A percentile compares a stretch with the other conserved stretches of the same genome.
phyloP scores from a whole-genome alignment of 2,329 filamentous ascomycete genomes.

The Neopestalotiopsis clavispora region DNA sequence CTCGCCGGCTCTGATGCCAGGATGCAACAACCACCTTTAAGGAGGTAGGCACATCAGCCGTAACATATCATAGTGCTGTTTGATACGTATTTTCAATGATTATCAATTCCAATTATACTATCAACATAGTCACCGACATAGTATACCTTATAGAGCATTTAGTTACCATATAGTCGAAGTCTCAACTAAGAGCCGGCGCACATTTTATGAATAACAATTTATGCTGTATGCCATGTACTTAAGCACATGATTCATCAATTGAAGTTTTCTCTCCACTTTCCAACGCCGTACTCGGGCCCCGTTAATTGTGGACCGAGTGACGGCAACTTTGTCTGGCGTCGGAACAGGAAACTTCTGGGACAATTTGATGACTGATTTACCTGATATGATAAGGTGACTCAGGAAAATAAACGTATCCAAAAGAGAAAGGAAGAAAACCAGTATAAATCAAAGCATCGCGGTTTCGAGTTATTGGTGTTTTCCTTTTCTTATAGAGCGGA shows the following conservation, averaged over 20 bases:
- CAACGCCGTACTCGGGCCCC: slow-evolving; percentile 23
- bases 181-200: no score
- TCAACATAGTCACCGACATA: not conserved
- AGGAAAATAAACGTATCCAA: not conserved
- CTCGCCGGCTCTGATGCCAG: no score
- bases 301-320: slow-evolving; percentile 16
- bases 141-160: not conserved
- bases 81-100: no score
- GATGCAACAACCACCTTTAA: no score
- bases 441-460: not conserved
- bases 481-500: not conserved
- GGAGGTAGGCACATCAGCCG: no score
- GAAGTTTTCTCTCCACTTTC: slow-evolving; percentile 25
- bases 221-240: not conserved
- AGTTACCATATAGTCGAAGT: not conserved
- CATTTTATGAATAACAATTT: no score
- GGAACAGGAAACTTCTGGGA: not conserved
- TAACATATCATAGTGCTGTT: no score
- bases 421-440: not conserved
- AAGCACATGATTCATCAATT: slow-evolving; percentile 28
- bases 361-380: not conserved
- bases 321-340: slow-evolving; percentile 23
- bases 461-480: not conserved
- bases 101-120: no score
- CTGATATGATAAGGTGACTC: not conserved